Base-by-base conservation (phyloP, 805 yeast species). In the Millerozyma miso region DNA sequence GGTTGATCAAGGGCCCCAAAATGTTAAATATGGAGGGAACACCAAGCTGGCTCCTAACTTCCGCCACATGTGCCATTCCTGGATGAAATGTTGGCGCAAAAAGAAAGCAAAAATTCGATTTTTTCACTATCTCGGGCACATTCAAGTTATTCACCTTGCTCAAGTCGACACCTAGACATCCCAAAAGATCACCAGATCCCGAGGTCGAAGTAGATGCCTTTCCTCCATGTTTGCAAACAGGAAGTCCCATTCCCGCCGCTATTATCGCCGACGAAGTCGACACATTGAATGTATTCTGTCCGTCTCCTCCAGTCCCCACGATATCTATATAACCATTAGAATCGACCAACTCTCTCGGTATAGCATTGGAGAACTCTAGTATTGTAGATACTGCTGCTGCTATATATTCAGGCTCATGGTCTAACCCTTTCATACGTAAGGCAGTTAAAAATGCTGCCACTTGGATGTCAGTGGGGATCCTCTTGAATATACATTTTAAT, bases 301-400 rank as follows among this genome's bases (percentile, higher is more conserved):
- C 97, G 59, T 93, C 99, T 13, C 99, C 99, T 19, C 99, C 99
- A 0, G 99, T 93, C 1, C 99, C 99, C 4, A 93, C 99, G 23
- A 93, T 87, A 61, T 93, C 99, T 4, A 84, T 73, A 51, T 76
- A 84, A 0, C 85, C 85, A 1, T 60, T 63, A 1, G 65, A 53
- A 33, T 75, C 77, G 12, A 77, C 75, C 1, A 56, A 51, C 5
- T 63, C 54, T 2, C 72, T 59, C 7, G 73, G 67, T n/a, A 88
- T 76, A 8, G 69, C 51, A 38, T 74, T 76, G 4, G 93, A 81
- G 52, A 75, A 83, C 52, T 79, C 78, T 46, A 86, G 66, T 19
- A 91, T 77, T 1, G 93, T 81, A 16, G 70, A 67, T 0, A 88
- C 97, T 0, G 97, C 97, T 6, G 87, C 83, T 3, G 97, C 90